Percentiles rank a stretch among this genome's conserved stretches.
These are phyloP conservation scores for Royoungia palumana DNA, from an alignment of 768 basidiomycete genomes.

Conservation along the genomic window DNA sequence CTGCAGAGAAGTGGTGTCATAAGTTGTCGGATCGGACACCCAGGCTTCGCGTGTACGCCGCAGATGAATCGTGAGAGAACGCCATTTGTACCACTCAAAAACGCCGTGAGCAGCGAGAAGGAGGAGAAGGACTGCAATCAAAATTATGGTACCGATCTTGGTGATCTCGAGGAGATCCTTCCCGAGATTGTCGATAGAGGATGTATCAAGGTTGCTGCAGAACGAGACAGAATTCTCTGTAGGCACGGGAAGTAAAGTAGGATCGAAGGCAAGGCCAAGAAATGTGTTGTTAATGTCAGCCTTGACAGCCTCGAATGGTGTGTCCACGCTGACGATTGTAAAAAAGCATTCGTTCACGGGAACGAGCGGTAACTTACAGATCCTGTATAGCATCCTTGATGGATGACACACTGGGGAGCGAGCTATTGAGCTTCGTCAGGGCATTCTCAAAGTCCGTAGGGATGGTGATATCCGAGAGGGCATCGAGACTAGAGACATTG, in stretches of 20 bases:
- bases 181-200: conserved; percentile 82
- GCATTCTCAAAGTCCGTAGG: conserved; percentile 73
- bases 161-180: conserved; percentile 74
- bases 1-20: conserved; percentile 33
- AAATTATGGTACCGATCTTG: conserved; percentile 73
- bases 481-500: conserved; percentile 66
- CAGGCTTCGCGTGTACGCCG: conserved; percentile 73
- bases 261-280: conserved; percentile 63
- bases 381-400: conserved; percentile 64
- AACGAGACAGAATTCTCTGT: conserved; percentile 64
- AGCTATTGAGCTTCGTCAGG: conserved; percentile 72
- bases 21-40: conserved; percentile 65
- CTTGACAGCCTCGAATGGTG: conserved; percentile 86
- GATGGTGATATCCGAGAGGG: conserved; percentile 74
- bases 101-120: conserved; percentile 71
- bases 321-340: conserved; percentile 55
- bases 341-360: neutral
- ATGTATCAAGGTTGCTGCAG: conserved; percentile 76
- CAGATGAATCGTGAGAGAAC: conserved; percentile 61
- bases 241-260: conserved; percentile 75
- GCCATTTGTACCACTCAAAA: conserved; percentile 90
- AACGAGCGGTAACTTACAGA: conserved; percentile 50
- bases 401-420: conserved; percentile 74
- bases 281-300: conserved; percentile 88
- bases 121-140: conserved; percentile 68